Evolutionary conservation across 1,284 basidiomycete genomes (phyloP).

Genomic region (Mycena citricolor): DNA sequence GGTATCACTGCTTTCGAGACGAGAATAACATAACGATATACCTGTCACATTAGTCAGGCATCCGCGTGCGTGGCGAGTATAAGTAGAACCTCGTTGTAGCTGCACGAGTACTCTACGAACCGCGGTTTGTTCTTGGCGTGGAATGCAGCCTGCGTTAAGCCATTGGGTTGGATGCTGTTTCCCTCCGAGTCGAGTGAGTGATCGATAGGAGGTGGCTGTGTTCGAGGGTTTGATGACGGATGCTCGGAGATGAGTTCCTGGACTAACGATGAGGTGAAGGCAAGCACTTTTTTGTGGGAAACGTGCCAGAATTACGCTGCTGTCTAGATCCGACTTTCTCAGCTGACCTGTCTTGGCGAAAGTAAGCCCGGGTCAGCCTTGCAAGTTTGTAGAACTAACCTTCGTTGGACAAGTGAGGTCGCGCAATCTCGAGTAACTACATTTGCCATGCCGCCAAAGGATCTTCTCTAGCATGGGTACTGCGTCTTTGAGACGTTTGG

Average conservation of each 20-base stretch:
- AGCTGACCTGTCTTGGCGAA: conserved; percentile 31
- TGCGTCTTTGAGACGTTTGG: conserved; percentile 61
- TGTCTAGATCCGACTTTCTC: conserved; percentile 8
- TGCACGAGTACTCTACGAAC: conserved; percentile 77
- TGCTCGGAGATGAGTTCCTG: conserved; percentile 76
- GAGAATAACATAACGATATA: conserved; percentile 65
- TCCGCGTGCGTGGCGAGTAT: background rate
- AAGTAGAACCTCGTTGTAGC: conserved; percentile 52
- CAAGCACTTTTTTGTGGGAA: conserved; percentile 28
- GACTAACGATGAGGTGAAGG: too few relatives aligned
- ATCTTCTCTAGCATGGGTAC: conserved; percentile 61
- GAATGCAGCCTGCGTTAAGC: conserved; percentile 46
- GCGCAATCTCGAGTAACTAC: conserved; percentile 68
- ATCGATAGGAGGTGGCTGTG: conserved; percentile 45
- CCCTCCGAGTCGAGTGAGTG: conserved; percentile 49
- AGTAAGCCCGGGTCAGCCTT: conserved; percentile 10
- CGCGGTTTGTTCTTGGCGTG: conserved; percentile 63
- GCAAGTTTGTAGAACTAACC: conserved; percentile 32
- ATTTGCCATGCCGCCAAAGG: conserved; percentile 67
- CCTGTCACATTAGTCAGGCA: conserved; percentile 44
- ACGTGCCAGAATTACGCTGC: conserved; percentile 16
- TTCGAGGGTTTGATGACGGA: conserved; percentile 47
- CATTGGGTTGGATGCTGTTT: conserved; percentile 41
- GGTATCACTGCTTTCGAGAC: conserved; percentile 77
- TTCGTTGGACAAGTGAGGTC: conserved; percentile 74